A percentile compares a stretch with the other conserved stretches of the same genome.
Evolutionary conservation across 2,329 filamentous ascomycete species (phyloP).

Genomic region (Paecilomyces fulvus): DNA sequence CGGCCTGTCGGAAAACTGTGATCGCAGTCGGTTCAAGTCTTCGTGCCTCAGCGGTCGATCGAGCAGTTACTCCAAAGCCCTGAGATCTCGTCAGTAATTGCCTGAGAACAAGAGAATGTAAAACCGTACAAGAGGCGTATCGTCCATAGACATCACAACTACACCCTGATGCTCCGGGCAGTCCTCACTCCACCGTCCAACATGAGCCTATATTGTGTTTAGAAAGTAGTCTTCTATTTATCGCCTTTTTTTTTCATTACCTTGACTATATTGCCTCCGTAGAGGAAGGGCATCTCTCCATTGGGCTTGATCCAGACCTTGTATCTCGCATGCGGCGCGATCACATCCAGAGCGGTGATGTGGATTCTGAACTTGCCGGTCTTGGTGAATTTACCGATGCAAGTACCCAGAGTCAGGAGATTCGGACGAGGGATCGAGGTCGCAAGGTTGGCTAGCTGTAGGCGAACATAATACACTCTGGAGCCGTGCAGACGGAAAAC

Average conservation of each 20-base stretch:
- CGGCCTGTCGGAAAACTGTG: conserved; percentile 81
- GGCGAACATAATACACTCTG: conserved; percentile 84
- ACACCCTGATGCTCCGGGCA: conserved; percentile 89
- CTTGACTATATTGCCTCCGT: conserved; percentile 84
- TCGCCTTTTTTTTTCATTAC: too few relatives aligned
- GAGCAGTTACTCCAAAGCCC: conserved; percentile 87
- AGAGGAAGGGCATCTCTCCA: conserved; percentile 95
- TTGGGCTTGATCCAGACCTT: conserved; percentile 97
- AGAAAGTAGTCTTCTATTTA: too few relatives aligned
- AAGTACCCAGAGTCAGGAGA: conserved; percentile 80
- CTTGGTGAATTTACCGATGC: conserved; percentile 92
- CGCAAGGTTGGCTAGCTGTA: conserved; percentile 83
- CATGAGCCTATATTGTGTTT: too few relatives aligned
- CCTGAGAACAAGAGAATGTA: background rate
- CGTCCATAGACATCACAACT: conserved; percentile 84
- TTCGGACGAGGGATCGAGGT: conserved; percentile 74
- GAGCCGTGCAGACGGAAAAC: conserved; percentile 77
- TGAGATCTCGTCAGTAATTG: conserved; percentile 26
- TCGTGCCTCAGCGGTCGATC: conserved; percentile 73
- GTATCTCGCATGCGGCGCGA: conserved; percentile 84
- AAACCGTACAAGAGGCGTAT: conserved; percentile 58
- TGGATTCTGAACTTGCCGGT: conserved; percentile 91
- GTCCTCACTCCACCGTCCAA: conserved; percentile 81
- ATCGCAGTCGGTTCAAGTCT: conserved; percentile 84
- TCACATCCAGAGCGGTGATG: conserved; percentile 77